Percentiles rank a stretch among this genome's conserved stretches.
Evolutionary conservation across 495 filamentous ascomycete species (phyloP).

Genomic region (Pyrenopolyporus hunteri): DNA sequence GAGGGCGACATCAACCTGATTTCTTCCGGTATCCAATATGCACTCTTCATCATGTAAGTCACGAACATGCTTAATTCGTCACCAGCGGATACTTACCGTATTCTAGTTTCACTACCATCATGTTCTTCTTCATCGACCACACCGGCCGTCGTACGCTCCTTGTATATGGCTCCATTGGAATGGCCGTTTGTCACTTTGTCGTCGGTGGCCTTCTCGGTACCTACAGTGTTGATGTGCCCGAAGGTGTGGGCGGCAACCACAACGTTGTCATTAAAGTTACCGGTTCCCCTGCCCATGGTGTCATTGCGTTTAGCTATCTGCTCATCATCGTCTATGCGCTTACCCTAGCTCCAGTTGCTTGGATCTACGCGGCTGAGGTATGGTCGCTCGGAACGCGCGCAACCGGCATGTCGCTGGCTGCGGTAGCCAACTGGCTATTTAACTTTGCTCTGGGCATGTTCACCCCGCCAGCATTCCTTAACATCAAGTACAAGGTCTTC

Average conservation of each 20-base stretch:
- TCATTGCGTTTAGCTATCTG: conserved; percentile 76
- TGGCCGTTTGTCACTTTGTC: conserved; percentile 73
- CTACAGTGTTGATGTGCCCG: conserved; percentile 54
- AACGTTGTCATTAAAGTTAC: conserved; percentile 70
- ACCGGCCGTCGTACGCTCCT: conserved; percentile 76
- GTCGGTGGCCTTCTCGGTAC: conserved; percentile 62
- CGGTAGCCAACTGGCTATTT: conserved; percentile 77
- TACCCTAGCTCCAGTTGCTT: conserved; percentile 71
- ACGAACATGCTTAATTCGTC: neutral
- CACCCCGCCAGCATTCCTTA: conserved; percentile 71
- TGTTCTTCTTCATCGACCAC: conserved; percentile 75
- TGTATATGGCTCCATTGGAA: conserved; percentile 70
- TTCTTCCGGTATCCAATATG: conserved; percentile 75
- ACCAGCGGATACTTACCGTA: conserved; percentile 48
- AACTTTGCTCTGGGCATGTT: conserved; percentile 77
- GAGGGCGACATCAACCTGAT: conserved; percentile 69
- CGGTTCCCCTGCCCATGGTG: conserved; percentile 66
- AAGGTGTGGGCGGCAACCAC: conserved; percentile 65
- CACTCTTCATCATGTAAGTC: conserved; percentile 68
- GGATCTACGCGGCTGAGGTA: conserved; percentile 79
- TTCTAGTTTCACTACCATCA: conserved; percentile 67
- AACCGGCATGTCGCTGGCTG: conserved; percentile 70
- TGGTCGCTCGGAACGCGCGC: conserved; percentile 77
- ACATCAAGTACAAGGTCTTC: conserved; percentile 74
- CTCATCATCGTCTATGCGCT: conserved; percentile 74